These are phyloP conservation scores for Oryza nivara DNA, from an alignment of 176 grass and related monocot species.

Conservation along the genomic window DNA sequence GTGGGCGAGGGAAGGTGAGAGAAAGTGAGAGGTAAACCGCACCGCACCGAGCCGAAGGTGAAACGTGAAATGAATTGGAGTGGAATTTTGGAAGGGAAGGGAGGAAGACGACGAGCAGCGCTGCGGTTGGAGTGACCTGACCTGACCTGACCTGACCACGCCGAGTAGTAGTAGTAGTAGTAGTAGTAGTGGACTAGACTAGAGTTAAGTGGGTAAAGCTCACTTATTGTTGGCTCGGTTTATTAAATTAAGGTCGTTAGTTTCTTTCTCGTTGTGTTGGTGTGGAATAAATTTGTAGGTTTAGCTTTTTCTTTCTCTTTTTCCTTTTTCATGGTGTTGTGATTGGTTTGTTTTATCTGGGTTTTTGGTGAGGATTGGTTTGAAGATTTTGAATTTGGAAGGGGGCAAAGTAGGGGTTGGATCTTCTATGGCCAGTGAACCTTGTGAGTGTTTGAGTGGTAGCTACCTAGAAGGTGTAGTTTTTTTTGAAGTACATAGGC, in stretches of 20 bases:
- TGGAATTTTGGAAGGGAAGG: not conserved
- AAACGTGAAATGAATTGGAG: slow-evolving; percentile 12
- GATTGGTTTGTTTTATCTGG: slow-evolving; percentile 5
- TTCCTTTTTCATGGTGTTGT: not conserved
- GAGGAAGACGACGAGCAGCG: not conserved
- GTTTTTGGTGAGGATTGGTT: slow-evolving; percentile 21
- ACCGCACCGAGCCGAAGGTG: not conserved
- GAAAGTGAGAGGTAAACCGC: slow-evolving; percentile 70
- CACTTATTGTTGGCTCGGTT: not conserved
- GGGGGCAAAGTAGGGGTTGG: not conserved
- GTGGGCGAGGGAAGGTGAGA: slow-evolving; percentile 63
- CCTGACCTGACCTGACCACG: too few species aligned
- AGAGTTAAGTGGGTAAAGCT: not conserved
- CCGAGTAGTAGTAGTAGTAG: not conserved
- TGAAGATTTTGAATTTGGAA: slow-evolving; percentile 48
- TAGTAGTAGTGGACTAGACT: not conserved
- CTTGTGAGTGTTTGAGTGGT: not conserved
- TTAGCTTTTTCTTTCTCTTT: not conserved
- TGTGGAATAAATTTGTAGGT: not conserved
- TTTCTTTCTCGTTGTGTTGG: not conserved
- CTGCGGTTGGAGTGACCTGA: not conserved
- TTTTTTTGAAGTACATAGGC: too few species aligned
- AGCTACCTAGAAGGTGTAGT: not conserved
- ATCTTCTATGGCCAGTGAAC: not conserved
- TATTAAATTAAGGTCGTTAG: not conserved